A percentile compares a stretch with the other conserved stretches of the same genome.
phyloP scores from a whole-genome alignment of 75 land plant species.

The Cunninghamia lanceolata region DNA sequence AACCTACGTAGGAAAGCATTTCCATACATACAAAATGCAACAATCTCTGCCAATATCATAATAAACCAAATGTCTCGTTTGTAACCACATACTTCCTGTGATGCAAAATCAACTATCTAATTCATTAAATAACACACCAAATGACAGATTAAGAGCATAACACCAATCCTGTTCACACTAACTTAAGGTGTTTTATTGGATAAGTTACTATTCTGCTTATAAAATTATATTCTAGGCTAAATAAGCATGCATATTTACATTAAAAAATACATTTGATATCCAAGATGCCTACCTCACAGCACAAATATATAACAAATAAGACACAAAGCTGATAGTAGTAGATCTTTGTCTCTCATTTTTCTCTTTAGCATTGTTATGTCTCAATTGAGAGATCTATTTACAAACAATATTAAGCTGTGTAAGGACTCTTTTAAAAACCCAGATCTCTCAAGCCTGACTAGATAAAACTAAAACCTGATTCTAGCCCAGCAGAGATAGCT shows the following conservation, averaged over 20 bases:
- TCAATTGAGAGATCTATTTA: neutral
- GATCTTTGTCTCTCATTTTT: neutral
- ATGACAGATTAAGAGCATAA: neutral
- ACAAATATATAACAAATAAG: neutral
- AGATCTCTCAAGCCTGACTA: neutral
- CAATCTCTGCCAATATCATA: neutral
- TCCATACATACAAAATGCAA: too few species aligned
- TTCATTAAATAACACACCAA: neutral
- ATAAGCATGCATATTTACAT: neutral
- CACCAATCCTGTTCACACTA: neutral
- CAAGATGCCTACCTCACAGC: neutral
- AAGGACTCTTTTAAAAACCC: neutral
- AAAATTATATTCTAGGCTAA: neutral
- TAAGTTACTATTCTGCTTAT: neutral
- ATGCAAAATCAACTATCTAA: neutral
- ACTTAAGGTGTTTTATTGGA: neutral
- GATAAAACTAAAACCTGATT: neutral
- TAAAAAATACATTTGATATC: neutral
- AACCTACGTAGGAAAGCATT: neutral
- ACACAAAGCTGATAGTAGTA: neutral
- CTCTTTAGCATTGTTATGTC: neutral
- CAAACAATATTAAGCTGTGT: neutral
- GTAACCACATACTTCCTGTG: neutral
- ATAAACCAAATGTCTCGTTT: neutral
- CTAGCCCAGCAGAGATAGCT: neutral